phyloP scores from a whole-genome alignment of 2,329 filamentous ascomycete genomes.

The Ophiostoma sp. region DNA sequence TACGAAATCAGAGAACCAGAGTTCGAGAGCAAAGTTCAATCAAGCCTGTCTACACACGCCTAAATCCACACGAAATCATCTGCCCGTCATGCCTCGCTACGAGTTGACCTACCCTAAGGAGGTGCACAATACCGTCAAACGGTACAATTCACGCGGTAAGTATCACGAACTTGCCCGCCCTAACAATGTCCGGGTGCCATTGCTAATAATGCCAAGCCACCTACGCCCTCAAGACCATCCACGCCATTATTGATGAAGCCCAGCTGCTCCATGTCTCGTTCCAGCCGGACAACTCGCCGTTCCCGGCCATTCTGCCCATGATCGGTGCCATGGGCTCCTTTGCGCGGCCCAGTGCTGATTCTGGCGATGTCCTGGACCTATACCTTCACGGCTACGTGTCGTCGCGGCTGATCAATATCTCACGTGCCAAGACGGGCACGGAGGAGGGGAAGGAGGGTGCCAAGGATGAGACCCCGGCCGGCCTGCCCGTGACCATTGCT shows the following conservation, averaged over 20 bases:
- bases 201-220: constrained; percentile 48
- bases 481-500: constrained; percentile 68
- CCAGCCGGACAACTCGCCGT: constrained; percentile 62
- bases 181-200: not conserved
- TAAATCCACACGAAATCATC: not conserved
- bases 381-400: constrained; percentile 87
- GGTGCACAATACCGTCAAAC: constrained; percentile 64
- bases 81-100: constrained; percentile 43
- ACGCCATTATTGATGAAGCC: constrained; percentile 72
- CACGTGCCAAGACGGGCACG: constrained; percentile 38
- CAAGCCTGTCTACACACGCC: not conserved
- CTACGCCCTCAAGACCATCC: constrained; percentile 73
- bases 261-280: constrained; percentile 81
- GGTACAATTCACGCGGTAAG: constrained; percentile 64
- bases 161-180: not conserved
- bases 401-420: constrained; percentile 71
- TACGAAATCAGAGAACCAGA: not conserved
- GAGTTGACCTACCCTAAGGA: constrained; percentile 63
- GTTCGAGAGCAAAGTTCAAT: too few species aligned
- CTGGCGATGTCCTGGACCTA: constrained; percentile 67
- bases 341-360: constrained; percentile 57
- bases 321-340: constrained; percentile 80
- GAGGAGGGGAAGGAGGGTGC: constrained; percentile 24
- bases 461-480: constrained; percentile 26
- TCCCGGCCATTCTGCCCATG: constrained; percentile 80